A percentile compares a stretch with the other conserved stretches of the same genome.
phyloP scores from a whole-genome alignment of 345 rosid genomes.

The Murraya paniculata region DNA sequence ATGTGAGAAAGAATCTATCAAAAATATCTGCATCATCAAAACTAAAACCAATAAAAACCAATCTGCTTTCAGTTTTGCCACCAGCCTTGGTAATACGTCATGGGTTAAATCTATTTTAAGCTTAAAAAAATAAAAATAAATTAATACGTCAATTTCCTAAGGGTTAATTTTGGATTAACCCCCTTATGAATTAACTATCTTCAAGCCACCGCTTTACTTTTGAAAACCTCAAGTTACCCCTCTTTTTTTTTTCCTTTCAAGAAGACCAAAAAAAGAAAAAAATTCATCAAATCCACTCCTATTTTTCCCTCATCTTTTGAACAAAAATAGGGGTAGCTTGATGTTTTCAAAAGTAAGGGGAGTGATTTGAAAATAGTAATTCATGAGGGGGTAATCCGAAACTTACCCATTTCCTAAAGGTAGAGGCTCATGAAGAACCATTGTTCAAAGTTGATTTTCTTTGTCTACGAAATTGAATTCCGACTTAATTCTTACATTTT shows the following conservation, averaged over 20 bases:
- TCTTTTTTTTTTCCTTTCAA: no score
- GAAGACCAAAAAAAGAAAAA: no score
- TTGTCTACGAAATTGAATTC: background rate
- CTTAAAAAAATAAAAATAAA: background rate
- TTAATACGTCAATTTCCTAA: background rate
- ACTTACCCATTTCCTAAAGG: background rate
- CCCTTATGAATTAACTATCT: no score
- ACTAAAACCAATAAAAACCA: background rate
- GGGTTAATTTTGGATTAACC: no score
- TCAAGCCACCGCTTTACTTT: no score
- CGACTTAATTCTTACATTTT: constrained; percentile 32
- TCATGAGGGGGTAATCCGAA: no score
- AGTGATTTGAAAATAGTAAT: no score
- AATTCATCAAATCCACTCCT: no score
- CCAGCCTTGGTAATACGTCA: background rate
- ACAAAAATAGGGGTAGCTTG: no score
- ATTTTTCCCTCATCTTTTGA: no score
- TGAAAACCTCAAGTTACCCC: no score
- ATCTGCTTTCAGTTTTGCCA: background rate
- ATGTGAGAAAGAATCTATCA: background rate
- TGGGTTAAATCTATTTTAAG: background rate
- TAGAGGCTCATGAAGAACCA: background rate
- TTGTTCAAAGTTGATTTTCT: background rate
- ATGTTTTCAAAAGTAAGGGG: no score
- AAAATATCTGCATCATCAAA: background rate